phyloP scores from a whole-genome alignment of 2,329 filamentous ascomycete genomes.

The Aspergillus awamori region DNA sequence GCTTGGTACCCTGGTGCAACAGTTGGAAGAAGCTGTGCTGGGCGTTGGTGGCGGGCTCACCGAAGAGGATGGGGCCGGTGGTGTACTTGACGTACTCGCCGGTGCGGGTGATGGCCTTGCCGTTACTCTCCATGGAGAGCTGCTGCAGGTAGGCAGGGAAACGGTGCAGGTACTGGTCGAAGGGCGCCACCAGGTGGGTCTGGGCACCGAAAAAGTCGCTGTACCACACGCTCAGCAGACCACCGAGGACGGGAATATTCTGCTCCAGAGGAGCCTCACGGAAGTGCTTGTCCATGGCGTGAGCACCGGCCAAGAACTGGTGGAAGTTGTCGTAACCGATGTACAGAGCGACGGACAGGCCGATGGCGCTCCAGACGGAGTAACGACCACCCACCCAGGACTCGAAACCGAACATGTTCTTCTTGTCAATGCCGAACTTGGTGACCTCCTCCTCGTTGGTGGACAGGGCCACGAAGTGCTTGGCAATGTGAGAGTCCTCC shows the following conservation, averaged over 20 bases:
- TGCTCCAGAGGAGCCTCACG: constrained; percentile 83
- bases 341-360: constrained; percentile 89
- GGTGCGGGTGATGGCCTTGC: constrained; percentile 90
- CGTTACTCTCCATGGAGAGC: constrained; percentile 99
- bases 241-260: constrained; percentile 92
- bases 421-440: constrained; percentile 97
- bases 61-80: constrained; percentile 92
- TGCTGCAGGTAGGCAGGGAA: constrained; percentile 99
- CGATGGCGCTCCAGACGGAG: constrained; percentile 98
- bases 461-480: constrained; percentile 97
- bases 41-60: constrained; percentile 97
- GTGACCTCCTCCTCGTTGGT: constrained; percentile 94
- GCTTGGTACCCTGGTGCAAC: constrained; percentile 97
- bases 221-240: constrained; percentile 96
- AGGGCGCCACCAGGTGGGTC: constrained; percentile 95
- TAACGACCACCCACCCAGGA: constrained; percentile 98
- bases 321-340: constrained; percentile 98
- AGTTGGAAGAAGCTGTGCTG: constrained; percentile 99
- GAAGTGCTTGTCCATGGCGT: constrained; percentile 99
- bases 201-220: constrained; percentile 98
- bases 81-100: constrained; percentile 94
- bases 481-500: constrained; percentile 76
- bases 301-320: constrained; percentile 89
- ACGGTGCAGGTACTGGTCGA: constrained; percentile 98
- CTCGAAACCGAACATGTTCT: constrained; percentile 99